Conservation (phyloP, 192 early-diverging fungal species). For the Linnemannia exigua region DNA sequence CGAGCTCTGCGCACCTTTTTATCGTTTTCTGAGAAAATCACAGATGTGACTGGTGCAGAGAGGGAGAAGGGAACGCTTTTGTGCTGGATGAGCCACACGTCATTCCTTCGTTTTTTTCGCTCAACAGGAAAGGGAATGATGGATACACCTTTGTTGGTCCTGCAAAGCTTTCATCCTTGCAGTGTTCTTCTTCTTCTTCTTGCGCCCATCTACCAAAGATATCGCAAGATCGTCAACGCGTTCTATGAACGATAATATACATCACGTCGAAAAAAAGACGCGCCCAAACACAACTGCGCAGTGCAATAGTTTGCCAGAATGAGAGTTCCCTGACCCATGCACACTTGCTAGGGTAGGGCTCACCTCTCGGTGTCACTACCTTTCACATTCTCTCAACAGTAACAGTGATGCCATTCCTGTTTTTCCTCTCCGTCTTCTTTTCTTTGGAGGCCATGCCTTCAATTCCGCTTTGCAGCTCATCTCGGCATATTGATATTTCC, state of each 20-base stretch:
- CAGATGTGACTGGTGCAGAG: slow-evolving; percentile 9
- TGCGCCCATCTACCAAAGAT: no score
- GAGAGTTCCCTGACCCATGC: not conserved
- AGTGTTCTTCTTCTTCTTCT: no score
- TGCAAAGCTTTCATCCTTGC: no score
- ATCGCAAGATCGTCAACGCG: no score
- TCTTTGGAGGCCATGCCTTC: not conserved
- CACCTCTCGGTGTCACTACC: not conserved
- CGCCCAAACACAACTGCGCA: not conserved
- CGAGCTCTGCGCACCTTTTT: slow-evolving; percentile 35
- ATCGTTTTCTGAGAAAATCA: not conserved
- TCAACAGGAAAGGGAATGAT: no score
- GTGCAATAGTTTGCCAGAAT: not conserved
- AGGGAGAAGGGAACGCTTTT: no score
- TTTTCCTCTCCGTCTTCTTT: no score
- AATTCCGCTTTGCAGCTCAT: no score
- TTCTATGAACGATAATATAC: not conserved
- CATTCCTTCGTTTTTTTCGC: no score
- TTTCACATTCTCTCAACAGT: not conserved
- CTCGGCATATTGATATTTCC: no score
- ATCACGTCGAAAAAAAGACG: not conserved
- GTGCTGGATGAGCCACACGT: no score
- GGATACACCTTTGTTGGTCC: no score
- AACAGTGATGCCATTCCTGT: not conserved
- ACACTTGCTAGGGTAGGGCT: not conserved